Evolutionary conservation across 2,329 filamentous ascomycete genomes (phyloP).

Genomic region (Phialocephala subalpina): DNA sequence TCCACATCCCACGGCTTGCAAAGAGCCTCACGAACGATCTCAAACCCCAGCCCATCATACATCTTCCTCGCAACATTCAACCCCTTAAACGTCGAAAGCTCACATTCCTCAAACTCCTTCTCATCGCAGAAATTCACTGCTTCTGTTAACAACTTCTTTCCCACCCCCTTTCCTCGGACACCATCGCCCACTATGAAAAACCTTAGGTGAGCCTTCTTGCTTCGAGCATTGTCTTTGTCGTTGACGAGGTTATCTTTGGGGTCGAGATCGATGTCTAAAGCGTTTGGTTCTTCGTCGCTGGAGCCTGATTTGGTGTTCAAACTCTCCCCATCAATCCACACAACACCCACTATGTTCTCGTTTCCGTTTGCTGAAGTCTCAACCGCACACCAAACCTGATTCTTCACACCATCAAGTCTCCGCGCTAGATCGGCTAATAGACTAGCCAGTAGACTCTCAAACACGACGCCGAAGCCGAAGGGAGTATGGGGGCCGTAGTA

Average conservation of each 20-base stretch:
- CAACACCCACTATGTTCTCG: slow-evolving; percentile 38
- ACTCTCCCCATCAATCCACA: slow-evolving; percentile 41
- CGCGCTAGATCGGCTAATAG: slow-evolving; percentile 33
- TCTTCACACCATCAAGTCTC: slow-evolving; percentile 35
- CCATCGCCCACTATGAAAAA: slow-evolving; percentile 43
- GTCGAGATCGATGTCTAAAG: not conserved
- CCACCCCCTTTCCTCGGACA: slow-evolving; percentile 37
- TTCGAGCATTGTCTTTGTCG: not conserved
- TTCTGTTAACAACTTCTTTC: slow-evolving; percentile 36
- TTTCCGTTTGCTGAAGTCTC: slow-evolving; percentile 16
- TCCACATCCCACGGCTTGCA: slow-evolving; percentile 29
- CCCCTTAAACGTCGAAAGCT: slow-evolving; percentile 37
- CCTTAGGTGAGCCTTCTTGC: slow-evolving; percentile 38
- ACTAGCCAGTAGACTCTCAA: slow-evolving; percentile 37
- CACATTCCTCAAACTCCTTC: slow-evolving; percentile 36
- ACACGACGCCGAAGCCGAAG: slow-evolving; percentile 36
- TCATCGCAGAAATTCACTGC: slow-evolving; percentile 41
- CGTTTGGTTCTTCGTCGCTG: not conserved
- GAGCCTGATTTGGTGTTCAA: not conserved
- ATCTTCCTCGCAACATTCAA: slow-evolving; percentile 38
- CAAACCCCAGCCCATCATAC: slow-evolving; percentile 41
- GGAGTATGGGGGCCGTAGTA: slow-evolving; percentile 31
- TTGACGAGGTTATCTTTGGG: not conserved
- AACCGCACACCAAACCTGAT: slow-evolving; percentile 42
- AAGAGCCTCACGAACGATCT: slow-evolving; percentile 28